Conservation (phyloP, 108 stramenopile genomes). For the Conticribra weissflogii region DNA sequence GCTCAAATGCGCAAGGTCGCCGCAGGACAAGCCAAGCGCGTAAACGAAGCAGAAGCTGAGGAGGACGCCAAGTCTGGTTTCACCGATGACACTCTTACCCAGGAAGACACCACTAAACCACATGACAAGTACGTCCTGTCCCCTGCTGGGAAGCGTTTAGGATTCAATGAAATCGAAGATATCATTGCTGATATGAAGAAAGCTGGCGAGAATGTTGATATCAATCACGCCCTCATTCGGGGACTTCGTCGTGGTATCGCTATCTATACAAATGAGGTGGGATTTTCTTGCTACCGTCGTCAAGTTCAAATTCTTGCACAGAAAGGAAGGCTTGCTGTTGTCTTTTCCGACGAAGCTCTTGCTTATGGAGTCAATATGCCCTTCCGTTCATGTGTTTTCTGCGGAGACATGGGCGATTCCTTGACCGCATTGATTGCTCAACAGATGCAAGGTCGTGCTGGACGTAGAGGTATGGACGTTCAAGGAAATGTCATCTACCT, state of each 20-base stretch:
- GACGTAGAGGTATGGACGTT: conserved; percentile 99
- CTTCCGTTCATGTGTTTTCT: conserved; percentile 98
- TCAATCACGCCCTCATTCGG: conserved; percentile 95
- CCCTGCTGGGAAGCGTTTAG: conserved; percentile 88
- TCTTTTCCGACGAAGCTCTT: conserved; percentile 97
- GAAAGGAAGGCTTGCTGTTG: conserved; percentile 97
- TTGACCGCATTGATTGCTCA: conserved; percentile 96
- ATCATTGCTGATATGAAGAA: conserved; percentile 95
- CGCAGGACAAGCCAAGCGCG: conserved; percentile 86
- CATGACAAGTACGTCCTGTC: conserved; percentile 97
- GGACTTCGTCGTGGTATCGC: conserved; percentile 98
- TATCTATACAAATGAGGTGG: conserved; percentile 98
- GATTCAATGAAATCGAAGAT: conserved; percentile 93
- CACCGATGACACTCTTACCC: conserved; percentile 78
- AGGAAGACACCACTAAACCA: conserved; percentile 95
- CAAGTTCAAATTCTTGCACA: conserved; percentile 97
- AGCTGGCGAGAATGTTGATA: conserved; percentile 86
- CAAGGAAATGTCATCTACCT: conserved; percentile 98
- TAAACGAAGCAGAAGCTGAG: conserved; percentile 90
- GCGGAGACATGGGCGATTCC: conserved; percentile 93
- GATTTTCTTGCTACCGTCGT: conserved; percentile 96
- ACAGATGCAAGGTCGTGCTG: conserved; percentile 99
- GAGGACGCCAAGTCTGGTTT: conserved; percentile 94
- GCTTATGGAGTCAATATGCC: conserved; percentile 99
- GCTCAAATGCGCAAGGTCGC: conserved; percentile 90